These are phyloP conservation scores for Carex kokanica DNA, from an alignment of 176 grass and related monocot species.

Conservation along the genomic window DNA sequence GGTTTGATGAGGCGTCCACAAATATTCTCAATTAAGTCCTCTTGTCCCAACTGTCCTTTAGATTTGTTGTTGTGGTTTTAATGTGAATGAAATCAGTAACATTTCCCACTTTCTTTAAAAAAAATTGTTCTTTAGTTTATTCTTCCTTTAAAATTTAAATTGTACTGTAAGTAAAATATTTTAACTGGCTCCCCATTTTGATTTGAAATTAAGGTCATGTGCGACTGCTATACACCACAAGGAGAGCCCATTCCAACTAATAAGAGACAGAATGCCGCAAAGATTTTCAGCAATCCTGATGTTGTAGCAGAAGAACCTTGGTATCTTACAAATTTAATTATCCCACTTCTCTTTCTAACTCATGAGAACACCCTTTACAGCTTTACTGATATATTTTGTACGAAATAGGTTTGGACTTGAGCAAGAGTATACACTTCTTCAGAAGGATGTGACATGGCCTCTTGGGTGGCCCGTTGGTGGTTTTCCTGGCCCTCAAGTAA, in stretches of 20 bases:
- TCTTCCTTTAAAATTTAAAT: neutral
- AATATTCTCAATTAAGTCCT: neutral
- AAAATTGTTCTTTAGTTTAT: neutral
- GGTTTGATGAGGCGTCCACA: neutral
- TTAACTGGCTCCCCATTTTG: neutral
- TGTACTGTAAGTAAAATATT: neutral
- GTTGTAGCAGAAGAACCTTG: conserved; percentile 70
- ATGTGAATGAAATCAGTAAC: too few species aligned
- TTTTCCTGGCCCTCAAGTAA: conserved; percentile 86
- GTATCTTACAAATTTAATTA: conserved; percentile 24
- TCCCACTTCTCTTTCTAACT: neutral
- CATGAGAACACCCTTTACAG: neutral
- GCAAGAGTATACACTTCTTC: conserved; percentile 95
- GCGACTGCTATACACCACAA: conserved; percentile 71
- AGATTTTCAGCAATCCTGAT: conserved; percentile 75
- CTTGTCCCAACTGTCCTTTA: neutral
- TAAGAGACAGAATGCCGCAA: conserved; percentile 50
- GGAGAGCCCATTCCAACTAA: conserved; percentile 67
- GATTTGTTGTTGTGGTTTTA: too few species aligned
- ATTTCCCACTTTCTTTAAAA: too few species aligned
- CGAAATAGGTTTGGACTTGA: conserved; percentile 82
- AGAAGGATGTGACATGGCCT: conserved; percentile 89
- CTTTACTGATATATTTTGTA: neutral
- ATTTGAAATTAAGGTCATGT: conserved; percentile 48
- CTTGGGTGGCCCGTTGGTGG: conserved; percentile 89